Evolutionary conservation across 192 early-diverging fungal species (phyloP), one percentile per base, ranked within the genome.

Genomic region (Backusella australiensis): DNA sequence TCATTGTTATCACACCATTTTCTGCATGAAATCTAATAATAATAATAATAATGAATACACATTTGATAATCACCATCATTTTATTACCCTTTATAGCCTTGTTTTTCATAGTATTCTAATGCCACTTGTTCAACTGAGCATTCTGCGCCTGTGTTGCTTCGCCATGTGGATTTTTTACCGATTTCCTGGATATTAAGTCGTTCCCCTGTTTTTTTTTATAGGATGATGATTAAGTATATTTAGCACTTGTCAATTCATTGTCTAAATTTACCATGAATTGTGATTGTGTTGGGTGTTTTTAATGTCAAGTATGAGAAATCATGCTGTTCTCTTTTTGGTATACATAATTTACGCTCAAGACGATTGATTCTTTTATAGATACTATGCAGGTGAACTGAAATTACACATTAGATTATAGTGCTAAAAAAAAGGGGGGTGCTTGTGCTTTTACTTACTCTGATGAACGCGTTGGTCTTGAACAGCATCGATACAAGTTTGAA

Each of bases 121-220:
- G 89, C 90, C 35, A 92, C 70, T 34, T 84, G 77, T 77, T 93
- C 92, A 3, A 93, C 92, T 23, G 84, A 82, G 68, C 89, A 90
- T 34, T 87, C 88, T n/a, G 88, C 87, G 0, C 91, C 92, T 68
- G 86, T 77, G 49, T 84, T 79, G 32, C 76, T 78, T 39, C 87
- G 38, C 80, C 86, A 89, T 0, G 82, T 67, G 2, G 86, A 90
- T 59, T 88, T 86, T 19, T 79, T 76, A 9, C 74, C 82, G 82
- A 84, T 74, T 67, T 71, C 44, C 71, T 83, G 38, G 81, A 82
- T 34, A 69, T 67, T 72, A 1, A 83, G 17, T 8, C 81, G 59
- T 35, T 83, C 78, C 3, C 74, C 81, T 82, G 17, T 38, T 68
- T 35, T 29, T 29, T 35, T 35, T 21, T 53, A 52, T 32, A 32